Conservation (phyloP, 768 basidiomycete genomes). For the Sarcodon aspratus region DNA sequence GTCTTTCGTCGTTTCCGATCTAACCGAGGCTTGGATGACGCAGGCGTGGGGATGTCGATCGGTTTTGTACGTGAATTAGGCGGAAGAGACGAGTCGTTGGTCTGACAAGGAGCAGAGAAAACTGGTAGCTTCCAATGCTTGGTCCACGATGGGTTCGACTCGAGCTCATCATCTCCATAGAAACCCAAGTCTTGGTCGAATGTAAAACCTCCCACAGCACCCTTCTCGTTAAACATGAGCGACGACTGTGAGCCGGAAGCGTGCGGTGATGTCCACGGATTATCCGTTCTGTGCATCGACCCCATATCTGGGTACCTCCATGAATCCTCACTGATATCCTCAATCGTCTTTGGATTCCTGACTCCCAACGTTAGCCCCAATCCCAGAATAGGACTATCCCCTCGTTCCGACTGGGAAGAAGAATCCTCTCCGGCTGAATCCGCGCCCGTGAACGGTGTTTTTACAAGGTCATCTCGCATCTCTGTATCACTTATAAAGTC, state of each 20-base stretch:
- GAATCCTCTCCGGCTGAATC: not conserved
- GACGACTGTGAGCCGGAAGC: not conserved
- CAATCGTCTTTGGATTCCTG: not conserved
- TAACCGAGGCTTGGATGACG: not conserved
- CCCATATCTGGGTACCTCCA: not conserved
- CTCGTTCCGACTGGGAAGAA: not conserved
- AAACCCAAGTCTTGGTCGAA: not conserved
- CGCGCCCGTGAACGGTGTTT: not conserved
- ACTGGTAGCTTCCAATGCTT: not conserved
- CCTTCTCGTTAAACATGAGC: not conserved
- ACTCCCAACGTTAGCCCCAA: not conserved
- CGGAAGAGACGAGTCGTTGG: not conserved
- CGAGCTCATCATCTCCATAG: not conserved
- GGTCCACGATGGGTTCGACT: not conserved
- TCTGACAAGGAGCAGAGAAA: not conserved
- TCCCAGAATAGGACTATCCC: not conserved
- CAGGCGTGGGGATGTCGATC: not conserved
- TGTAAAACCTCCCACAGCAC: not conserved
- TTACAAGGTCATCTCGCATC: not conserved
- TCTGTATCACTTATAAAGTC: not conserved
- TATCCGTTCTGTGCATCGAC: too few relatives aligned
- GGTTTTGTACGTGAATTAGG: not conserved
- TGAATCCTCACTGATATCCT: not conserved
- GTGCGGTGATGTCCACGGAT: not conserved
- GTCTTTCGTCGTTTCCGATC: not conserved